phyloP scores from a whole-genome alignment of 2,329 filamentous ascomycete genomes.

The Chaetomiaceae sp. region DNA sequence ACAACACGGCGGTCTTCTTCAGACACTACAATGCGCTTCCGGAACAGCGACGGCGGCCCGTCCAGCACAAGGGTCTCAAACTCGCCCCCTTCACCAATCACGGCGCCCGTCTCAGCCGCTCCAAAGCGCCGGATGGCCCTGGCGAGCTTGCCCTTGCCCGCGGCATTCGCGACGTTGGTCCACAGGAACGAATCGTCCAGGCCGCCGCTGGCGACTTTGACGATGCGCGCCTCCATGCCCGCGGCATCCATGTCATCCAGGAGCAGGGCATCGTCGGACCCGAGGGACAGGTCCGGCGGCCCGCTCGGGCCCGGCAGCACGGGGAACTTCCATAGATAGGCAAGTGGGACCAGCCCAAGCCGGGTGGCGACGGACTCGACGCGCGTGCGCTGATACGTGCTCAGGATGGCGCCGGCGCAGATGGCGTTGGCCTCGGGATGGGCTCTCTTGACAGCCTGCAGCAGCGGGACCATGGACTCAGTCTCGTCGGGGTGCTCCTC shows the following conservation, averaged over 20 bases:
- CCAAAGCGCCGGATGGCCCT: conserved; percentile 62
- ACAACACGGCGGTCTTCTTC: conserved; percentile 48
- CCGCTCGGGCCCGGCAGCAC: conserved; percentile 49
- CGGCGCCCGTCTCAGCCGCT: conserved; percentile 55
- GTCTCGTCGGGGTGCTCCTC: conserved; percentile 63
- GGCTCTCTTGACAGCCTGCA: conserved; percentile 56
- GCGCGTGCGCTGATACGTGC: conserved; percentile 92
- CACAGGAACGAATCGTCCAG: conserved; percentile 76
- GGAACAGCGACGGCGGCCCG: conserved; percentile 70
- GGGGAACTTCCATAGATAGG: conserved; percentile 91
- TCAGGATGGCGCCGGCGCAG: conserved; percentile 85
- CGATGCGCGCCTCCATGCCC: conserved; percentile 79
- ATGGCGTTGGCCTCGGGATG: conserved; percentile 83
- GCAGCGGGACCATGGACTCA: conserved; percentile 73
- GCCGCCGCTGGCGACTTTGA: conserved; percentile 91
- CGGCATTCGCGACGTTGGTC: conserved; percentile 62
- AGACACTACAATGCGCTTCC: conserved; percentile 58
- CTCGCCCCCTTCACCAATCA: conserved; percentile 89
- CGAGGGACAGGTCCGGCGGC: conserved; percentile 14
- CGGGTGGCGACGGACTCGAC: conserved; percentile 86
- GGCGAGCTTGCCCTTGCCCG: conserved; percentile 42
- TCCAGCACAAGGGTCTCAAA: conserved; percentile 89
- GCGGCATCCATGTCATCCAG: conserved; percentile 74
- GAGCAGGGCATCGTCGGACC: conserved; percentile 48
- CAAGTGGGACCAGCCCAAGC: conserved; percentile 73